Conservation (phyloP, 306 rosid genomes). For the Abrus pulchellus region DNA sequence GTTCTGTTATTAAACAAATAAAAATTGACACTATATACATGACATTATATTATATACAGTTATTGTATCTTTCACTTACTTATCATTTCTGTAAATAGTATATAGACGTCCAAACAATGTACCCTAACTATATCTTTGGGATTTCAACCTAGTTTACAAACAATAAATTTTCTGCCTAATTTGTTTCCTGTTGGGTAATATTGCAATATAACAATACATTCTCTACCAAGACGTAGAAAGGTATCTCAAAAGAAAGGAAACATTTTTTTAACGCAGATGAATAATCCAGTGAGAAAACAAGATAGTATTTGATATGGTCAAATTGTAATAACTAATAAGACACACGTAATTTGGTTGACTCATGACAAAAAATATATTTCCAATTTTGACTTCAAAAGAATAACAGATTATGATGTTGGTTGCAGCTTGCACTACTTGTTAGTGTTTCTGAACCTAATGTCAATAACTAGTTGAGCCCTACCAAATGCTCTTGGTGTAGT, state of each 20-base stretch:
- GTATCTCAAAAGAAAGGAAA: not conserved
- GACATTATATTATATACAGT: too few species aligned
- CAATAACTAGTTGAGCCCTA: constrained; percentile 34
- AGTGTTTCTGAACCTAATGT: constrained; percentile 53
- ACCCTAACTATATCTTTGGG: not conserved
- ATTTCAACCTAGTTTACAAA: constrained; percentile 19
- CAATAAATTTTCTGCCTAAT: not conserved
- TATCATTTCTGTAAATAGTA: too few species aligned
- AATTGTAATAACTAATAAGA: constrained; percentile 20
- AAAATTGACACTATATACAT: too few species aligned
- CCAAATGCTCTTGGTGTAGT: constrained; percentile 3
- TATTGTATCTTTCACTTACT: too few species aligned
- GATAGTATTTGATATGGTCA: constrained; percentile 9
- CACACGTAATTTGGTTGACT: constrained; percentile 26
- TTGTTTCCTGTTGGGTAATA: not conserved
- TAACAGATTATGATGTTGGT: not conserved
- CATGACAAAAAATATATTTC: constrained; percentile 3
- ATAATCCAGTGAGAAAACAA: not conserved
- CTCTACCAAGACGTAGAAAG: not conserved
- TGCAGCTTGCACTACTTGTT: constrained; percentile 7
- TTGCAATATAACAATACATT: not conserved
- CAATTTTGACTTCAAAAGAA: not conserved
- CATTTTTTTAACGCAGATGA: not conserved
- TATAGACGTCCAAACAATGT: not conserved
- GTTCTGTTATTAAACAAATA: too few species aligned